Conservation (phyloP, 139 green algal genomes). For the Chlamydomonas schloesseri region DNA sequence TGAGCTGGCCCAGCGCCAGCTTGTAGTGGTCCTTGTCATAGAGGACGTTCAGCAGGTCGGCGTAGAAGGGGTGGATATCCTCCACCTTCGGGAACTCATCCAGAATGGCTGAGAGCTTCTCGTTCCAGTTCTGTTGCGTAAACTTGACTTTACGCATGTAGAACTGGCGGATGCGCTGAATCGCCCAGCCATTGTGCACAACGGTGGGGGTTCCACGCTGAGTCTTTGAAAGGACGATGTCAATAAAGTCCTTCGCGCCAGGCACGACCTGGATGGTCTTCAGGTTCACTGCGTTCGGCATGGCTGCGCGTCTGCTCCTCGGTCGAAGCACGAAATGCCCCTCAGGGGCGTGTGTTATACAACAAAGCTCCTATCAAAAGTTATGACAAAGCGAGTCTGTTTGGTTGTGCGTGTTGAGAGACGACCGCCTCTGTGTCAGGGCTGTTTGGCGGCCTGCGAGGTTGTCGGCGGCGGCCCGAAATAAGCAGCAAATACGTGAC, state of each 20-base stretch:
- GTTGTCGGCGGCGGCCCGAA: no score
- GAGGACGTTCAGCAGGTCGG: slow-evolving; percentile 98
- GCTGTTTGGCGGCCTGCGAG: no score
- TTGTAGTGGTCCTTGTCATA: slow-evolving; percentile 99
- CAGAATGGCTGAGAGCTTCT: slow-evolving; percentile 93
- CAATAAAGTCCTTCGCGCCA: slow-evolving; percentile 95
- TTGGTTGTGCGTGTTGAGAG: no score
- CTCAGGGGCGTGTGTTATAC: background rate
- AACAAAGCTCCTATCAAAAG: background rate
- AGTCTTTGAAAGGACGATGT: slow-evolving; percentile 97
- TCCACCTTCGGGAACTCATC: slow-evolving; percentile 99
- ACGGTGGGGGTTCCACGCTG: slow-evolving; percentile 99
- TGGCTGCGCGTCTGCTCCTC: no score
- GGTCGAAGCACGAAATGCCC: background rate
- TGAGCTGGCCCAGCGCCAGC: slow-evolving; percentile 97
- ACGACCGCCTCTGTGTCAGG: no score
- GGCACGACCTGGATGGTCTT: slow-evolving; percentile 93
- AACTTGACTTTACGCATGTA: slow-evolving; percentile 99
- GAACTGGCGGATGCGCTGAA: slow-evolving; percentile 97
- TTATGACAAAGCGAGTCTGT: no score
- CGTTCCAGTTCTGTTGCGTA: slow-evolving; percentile 95
- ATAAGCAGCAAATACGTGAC: no score
- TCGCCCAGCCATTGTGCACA: slow-evolving; percentile 95
- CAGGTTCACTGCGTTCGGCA: background rate
- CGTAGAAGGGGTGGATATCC: slow-evolving; percentile 99